Evolutionary conservation across 2,329 filamentous ascomycete species (phyloP).

Genomic region (Fusarium hostae): DNA sequence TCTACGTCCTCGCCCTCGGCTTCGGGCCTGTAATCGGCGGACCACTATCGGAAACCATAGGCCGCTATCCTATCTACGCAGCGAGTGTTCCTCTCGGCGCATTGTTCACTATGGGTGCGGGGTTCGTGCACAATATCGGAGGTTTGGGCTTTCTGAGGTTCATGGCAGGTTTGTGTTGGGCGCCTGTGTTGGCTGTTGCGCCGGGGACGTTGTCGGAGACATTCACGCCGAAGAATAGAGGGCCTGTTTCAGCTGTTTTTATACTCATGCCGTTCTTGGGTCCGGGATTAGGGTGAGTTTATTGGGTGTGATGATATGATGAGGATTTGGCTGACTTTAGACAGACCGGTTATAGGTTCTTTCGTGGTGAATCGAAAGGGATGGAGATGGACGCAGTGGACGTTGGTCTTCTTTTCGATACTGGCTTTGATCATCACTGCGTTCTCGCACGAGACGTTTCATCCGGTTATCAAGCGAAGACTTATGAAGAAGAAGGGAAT

Average conservation of each 20-base stretch:
- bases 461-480: constrained; percentile 59
- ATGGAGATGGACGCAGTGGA: constrained; percentile 67
- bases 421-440: constrained; percentile 51
- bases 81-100: constrained; percentile 58
- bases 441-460: constrained; percentile 66
- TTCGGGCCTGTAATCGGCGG: constrained; percentile 70
- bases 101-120: constrained; percentile 67
- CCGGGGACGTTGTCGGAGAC: constrained; percentile 63
- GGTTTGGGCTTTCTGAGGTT: constrained; percentile 66
- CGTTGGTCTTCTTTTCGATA: constrained; percentile 58
- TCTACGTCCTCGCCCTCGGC: constrained; percentile 70
- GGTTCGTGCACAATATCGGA: constrained; percentile 61
- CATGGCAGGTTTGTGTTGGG: constrained; percentile 63
- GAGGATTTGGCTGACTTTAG: no score
- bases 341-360: constrained; percentile 61
- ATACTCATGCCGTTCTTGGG: constrained; percentile 65
- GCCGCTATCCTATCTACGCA: constrained; percentile 64
- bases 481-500: constrained; percentile 52
- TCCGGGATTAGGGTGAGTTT: constrained; percentile 62
- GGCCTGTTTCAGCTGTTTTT: constrained; percentile 56
- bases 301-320: no score
- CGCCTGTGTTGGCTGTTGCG: constrained; percentile 61
- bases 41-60: constrained; percentile 67
- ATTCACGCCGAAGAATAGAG: constrained; percentile 56
- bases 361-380: constrained; percentile 58